phyloP scores from a whole-genome alignment of 306 rosid species.

The Casuarina equisetifolia region DNA sequence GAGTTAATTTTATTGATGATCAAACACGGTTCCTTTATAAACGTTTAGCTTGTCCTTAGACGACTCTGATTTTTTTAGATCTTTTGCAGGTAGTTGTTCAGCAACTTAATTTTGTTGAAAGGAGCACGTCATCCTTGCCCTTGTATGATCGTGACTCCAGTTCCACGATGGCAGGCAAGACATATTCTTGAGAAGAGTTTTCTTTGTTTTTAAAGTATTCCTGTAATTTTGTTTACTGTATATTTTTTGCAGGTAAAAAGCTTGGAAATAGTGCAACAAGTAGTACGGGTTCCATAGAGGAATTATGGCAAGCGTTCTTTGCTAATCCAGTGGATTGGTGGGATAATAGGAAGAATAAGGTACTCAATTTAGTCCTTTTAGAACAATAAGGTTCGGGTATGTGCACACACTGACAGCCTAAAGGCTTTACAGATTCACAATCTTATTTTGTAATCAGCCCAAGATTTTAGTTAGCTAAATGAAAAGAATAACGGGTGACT shows the following conservation, averaged over 20 bases:
- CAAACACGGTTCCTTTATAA: neutral
- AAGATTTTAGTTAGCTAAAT: neutral
- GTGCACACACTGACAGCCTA: neutral
- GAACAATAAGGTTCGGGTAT: neutral
- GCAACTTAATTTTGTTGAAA: conserved; percentile 82
- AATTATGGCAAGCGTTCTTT: conserved; percentile 74
- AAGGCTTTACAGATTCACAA: neutral
- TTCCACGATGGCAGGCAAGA: conserved; percentile 50
- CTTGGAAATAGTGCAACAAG: conserved; percentile 34
- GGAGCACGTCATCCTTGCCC: conserved; percentile 35
- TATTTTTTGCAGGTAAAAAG: conserved; percentile 53
- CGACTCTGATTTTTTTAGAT: conserved; percentile 19
- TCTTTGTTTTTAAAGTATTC: conserved; percentile 7
- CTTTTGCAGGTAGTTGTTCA: conserved; percentile 69
- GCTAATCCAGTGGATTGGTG: conserved; percentile 64
- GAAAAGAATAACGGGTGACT: neutral
- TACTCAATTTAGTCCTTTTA: conserved; percentile 3
- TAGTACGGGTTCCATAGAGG: conserved; percentile 56
- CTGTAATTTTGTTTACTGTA: neutral
- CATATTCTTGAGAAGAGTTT: conserved; percentile 16
- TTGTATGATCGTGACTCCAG: conserved; percentile 49
- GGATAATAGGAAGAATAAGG: conserved; percentile 67
- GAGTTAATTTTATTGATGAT: neutral
- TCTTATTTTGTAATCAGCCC: neutral
- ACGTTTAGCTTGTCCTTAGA: neutral